Evolutionary conservation across 441 rosid genomes (phyloP).

Genomic region (Eruca vesicaria): DNA sequence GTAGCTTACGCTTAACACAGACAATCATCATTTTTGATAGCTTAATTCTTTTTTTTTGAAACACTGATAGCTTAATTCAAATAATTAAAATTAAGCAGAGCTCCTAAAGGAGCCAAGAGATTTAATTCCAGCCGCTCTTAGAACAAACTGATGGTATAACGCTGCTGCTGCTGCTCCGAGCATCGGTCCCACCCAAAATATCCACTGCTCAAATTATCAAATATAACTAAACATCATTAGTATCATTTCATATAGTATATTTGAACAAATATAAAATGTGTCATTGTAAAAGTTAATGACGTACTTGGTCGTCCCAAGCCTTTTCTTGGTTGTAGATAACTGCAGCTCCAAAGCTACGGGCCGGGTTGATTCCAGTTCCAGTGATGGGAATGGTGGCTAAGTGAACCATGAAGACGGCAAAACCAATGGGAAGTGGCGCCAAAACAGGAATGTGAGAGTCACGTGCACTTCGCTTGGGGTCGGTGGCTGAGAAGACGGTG

Average conservation of each 20-base stretch:
- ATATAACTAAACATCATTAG: not conserved
- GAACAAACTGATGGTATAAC: constrained; percentile 57
- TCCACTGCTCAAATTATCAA: constrained; percentile 46
- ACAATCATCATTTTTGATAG: constrained; percentile 13
- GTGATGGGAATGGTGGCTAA: constrained; percentile 75
- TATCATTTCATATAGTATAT: not conserved
- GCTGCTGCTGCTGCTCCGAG: constrained; percentile 66
- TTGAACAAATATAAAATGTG: not conserved
- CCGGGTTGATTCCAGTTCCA: constrained; percentile 84
- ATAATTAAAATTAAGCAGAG: constrained; percentile 38
- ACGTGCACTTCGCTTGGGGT: constrained; percentile 66
- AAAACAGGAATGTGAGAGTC: constrained; percentile 76
- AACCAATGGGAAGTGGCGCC: constrained; percentile 85
- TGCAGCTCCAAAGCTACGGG: constrained; percentile 83
- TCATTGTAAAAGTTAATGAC: not conserved
- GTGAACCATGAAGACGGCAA: constrained; percentile 89
- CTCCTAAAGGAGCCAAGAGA: constrained; percentile 78
- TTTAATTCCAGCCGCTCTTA: constrained; percentile 62
- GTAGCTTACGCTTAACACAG: not conserved
- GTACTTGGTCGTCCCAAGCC: constrained; percentile 83
- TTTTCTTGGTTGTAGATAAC: constrained; percentile 60
- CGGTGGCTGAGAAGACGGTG: constrained; percentile 79
- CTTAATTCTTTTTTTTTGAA: no score
- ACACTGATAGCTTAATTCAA: constrained; percentile 1
- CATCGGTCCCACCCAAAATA: constrained; percentile 80